phyloP scores from a whole-genome alignment of 768 basidiomycete species.

The Phylloporus sp. region DNA sequence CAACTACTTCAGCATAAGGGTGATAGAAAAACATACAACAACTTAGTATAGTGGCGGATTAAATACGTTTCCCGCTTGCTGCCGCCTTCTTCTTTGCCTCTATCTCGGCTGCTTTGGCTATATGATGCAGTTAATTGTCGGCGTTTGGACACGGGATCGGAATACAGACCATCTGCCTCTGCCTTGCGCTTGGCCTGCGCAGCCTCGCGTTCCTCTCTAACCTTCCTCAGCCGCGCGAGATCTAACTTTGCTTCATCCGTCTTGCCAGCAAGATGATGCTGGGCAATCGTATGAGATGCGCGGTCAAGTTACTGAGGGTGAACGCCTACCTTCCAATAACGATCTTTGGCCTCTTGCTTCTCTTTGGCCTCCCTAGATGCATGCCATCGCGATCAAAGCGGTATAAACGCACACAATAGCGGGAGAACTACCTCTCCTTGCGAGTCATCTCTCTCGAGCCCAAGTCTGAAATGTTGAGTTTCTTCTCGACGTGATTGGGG shows the following conservation, averaged over 20 bases:
- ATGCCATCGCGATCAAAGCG: not conserved
- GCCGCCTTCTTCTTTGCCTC: conserved; percentile 54
- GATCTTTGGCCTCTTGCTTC: conserved; percentile 82
- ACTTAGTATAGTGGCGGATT: conserved; percentile 31
- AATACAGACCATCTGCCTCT: conserved; percentile 69
- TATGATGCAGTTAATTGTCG: not conserved
- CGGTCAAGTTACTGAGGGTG: not conserved
- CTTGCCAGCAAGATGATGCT: conserved; percentile 78
- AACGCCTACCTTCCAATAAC: conserved; percentile 72
- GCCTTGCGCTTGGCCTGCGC: conserved; percentile 86
- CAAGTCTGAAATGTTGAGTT: conserved; percentile 73
- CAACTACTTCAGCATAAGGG: not conserved
- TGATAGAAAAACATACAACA: conserved; percentile 3
- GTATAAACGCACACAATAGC: not conserved
- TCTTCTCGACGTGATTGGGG: conserved; percentile 72
- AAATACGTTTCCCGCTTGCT: conserved; percentile 24
- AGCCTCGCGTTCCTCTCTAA: conserved; percentile 81
- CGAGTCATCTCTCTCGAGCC: conserved; percentile 57
- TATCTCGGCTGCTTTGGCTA: conserved; percentile 61
- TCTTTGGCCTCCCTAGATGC: conserved; percentile 77
- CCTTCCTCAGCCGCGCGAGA: conserved; percentile 79
- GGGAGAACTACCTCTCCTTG: conserved; percentile 50
- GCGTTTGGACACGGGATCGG: not conserved
- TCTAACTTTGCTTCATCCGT: conserved; percentile 88
- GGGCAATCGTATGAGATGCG: not conserved